These are phyloP conservation scores for Silene latifolia DNA, from an alignment of 148 eudicot genomes.

Conservation along the genomic window DNA sequence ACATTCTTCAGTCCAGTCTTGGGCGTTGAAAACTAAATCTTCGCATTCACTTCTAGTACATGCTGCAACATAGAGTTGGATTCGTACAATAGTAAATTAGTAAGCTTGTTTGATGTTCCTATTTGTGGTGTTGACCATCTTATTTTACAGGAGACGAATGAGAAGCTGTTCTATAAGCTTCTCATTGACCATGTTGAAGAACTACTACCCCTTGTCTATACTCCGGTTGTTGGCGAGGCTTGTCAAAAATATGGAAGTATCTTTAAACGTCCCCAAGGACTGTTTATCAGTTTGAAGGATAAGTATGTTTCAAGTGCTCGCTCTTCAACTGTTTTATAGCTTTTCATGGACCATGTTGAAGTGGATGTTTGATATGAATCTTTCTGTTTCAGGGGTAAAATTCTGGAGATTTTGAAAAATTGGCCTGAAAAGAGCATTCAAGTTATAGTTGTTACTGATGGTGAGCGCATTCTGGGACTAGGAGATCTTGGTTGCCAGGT, in stretches of 20 bases:
- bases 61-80: too few species aligned
- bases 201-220: constrained; percentile 80
- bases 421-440: constrained; percentile 88
- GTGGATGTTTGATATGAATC: constrained; percentile 7
- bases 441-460: constrained; percentile 96
- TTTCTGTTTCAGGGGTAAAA: constrained; percentile 59
- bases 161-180: constrained; percentile 82
- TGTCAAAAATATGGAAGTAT: constrained; percentile 96
- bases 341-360: not conserved
- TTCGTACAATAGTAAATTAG: too few species aligned
- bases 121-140: not conserved
- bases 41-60: not conserved
- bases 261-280: constrained; percentile 89
- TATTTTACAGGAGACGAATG: constrained; percentile 73
- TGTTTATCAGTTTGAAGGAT: constrained; percentile 82
- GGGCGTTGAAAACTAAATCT: not conserved
- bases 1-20: not conserved
- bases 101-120: not conserved
- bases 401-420: constrained; percentile 80
- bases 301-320: constrained; percentile 46
- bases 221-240: constrained; percentile 93
- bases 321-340: not conserved
- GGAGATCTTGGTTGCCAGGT: constrained; percentile 99
- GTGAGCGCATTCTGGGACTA: constrained; percentile 90
- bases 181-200: constrained; percentile 95